These are phyloP conservation scores for Solanum medicagineum DNA, from an alignment of 257 asterid species.

Conservation along the genomic window DNA sequence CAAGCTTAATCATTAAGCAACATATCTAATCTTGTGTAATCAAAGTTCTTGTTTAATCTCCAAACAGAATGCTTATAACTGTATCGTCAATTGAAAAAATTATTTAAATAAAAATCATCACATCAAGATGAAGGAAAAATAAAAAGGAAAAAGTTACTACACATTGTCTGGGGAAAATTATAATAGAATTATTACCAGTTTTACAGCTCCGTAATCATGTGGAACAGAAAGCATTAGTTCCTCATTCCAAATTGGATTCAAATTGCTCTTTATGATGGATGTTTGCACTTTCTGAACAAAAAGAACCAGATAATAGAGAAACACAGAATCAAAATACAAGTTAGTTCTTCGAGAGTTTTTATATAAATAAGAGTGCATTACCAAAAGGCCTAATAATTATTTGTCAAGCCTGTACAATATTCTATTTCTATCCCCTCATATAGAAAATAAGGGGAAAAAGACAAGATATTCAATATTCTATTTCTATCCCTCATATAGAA, in stretches of 20 bases:
- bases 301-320: slow-evolving; percentile 7
- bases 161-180: not conserved
- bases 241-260: slow-evolving; percentile 93
- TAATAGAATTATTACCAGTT: slow-evolving; percentile 43
- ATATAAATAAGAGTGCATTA: not conserved
- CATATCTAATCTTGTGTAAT: not conserved
- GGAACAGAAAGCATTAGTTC: slow-evolving; percentile 96
- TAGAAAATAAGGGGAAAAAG: not conserved
- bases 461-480: not conserved
- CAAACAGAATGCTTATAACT: not conserved
- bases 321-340: not conserved
- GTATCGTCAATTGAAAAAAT: not conserved
- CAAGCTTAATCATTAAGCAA: not conserved
- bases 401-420: not conserved
- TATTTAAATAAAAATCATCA: not conserved
- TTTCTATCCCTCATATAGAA: not conserved
- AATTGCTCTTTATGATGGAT: slow-evolving; percentile 57
- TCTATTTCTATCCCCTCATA: not conserved
- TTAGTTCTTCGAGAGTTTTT: not conserved
- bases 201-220: slow-evolving; percentile 57
- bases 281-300: slow-evolving; percentile 69
- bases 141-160: not conserved
- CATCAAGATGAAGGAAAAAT: not conserved
- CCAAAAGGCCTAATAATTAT: not conserved
- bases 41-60: not conserved